Conservation (phyloP, 2,329 filamentous ascomycete genomes). For the Scedosporium boydii region DNA sequence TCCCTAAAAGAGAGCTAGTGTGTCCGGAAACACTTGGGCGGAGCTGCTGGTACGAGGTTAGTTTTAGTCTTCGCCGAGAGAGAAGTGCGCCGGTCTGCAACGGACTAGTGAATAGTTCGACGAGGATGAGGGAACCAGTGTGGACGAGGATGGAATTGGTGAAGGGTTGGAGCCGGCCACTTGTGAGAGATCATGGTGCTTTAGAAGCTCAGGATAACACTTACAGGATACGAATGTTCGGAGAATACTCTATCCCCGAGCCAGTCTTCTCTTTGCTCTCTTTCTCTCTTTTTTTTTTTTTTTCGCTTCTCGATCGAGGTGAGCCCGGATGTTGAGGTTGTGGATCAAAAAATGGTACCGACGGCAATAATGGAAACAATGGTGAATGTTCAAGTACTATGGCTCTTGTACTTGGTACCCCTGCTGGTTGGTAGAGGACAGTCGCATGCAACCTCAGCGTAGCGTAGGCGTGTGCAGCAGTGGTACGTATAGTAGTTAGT, state of each 20-base stretch:
- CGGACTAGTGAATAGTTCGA: not conserved
- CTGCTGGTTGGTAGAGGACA: not conserved
- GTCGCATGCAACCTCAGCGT: not conserved
- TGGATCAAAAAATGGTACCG: not conserved
- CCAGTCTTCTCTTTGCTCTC: not conserved
- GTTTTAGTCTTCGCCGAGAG: not conserved
- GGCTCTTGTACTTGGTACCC: constrained; percentile 3
- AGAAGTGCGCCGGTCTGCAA: not conserved
- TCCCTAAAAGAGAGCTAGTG: constrained; percentile 5
- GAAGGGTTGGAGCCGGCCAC: not conserved
- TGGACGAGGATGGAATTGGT: not conserved
- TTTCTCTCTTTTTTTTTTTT: not conserved
- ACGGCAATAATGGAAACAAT: not conserved
- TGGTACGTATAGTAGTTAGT: not conserved
- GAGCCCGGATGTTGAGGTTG: not conserved
- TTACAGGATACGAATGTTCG: not conserved
- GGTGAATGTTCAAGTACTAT: constrained; percentile 2
- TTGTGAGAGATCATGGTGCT: not conserved
- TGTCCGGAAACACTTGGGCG: constrained; percentile 5
- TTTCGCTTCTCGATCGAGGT: not conserved
- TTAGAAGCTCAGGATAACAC: not conserved
- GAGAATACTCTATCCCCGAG: not conserved
- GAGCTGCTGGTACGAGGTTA: not conserved
- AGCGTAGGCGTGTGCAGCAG: not conserved
- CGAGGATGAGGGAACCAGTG: not conserved